Conservation (phyloP, 2,329 filamentous ascomycete species). For the Dactylellina cionopaga region DNA sequence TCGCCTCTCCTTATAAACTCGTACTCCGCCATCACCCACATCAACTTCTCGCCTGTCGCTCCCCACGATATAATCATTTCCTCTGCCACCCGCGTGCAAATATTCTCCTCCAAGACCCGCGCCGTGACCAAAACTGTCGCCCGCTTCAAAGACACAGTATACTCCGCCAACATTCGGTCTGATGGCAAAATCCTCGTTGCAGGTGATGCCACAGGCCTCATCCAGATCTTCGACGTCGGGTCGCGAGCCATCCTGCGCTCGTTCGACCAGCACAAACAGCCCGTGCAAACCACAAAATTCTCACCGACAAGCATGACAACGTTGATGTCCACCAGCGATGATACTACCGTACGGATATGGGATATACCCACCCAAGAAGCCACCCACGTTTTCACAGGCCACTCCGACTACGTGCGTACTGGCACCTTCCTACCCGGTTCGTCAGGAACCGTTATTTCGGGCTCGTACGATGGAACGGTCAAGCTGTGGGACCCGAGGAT, state of each 20-base stretch:
- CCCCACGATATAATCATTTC: conserved; percentile 86
- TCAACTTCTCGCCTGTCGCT: conserved; percentile 73
- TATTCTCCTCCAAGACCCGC: conserved; percentile 90
- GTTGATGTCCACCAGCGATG: conserved; percentile 89
- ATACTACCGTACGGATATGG: conserved; percentile 92
- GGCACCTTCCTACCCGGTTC: conserved; percentile 80
- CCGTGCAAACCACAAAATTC: conserved; percentile 91
- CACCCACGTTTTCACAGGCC: conserved; percentile 81
- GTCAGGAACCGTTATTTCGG: conserved; percentile 75
- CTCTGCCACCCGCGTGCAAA: conserved; percentile 90
- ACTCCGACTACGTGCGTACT: conserved; percentile 89
- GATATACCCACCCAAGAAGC: conserved; percentile 84
- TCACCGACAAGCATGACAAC: conserved; percentile 87
- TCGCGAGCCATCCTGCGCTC: conserved; percentile 93
- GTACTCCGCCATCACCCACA: conserved; percentile 88
- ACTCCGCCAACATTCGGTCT: conserved; percentile 84
- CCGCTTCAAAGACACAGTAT: conserved; percentile 89
- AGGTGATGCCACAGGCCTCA: conserved; percentile 87
- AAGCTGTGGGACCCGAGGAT: conserved; percentile 90
- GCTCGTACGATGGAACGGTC: conserved; percentile 94
- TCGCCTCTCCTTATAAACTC: conserved; percentile 90
- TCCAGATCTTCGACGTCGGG: conserved; percentile 93
- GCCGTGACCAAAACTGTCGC: conserved; percentile 94
- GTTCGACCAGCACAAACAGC: conserved; percentile 93
- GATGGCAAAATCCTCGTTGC: conserved; percentile 91